Evolutionary conservation across 2,329 filamentous ascomycete species (phyloP).

Genomic region (Huntiella decipiens): DNA sequence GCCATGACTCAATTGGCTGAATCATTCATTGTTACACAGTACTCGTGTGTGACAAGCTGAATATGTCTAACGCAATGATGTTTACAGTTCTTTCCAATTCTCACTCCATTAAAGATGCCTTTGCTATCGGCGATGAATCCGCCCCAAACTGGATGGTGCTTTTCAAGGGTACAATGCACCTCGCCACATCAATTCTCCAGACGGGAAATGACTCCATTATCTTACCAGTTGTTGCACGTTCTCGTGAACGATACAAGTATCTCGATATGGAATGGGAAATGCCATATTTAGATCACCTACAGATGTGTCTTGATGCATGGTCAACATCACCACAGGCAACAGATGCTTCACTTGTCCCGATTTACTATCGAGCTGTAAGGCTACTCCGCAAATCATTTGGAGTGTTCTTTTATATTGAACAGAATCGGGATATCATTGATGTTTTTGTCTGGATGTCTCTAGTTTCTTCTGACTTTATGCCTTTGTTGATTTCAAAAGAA

Average conservation of each 20-base stretch:
- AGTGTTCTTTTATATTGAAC: slow-evolving; percentile 11
- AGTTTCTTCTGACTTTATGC: slow-evolving; percentile 20
- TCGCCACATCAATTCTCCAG: slow-evolving; percentile 7
- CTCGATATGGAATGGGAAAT: slow-evolving; percentile 11
- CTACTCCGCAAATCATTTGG: slow-evolving; percentile 19
- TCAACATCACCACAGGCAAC: slow-evolving; percentile 3
- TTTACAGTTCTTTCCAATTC: slow-evolving; percentile 15
- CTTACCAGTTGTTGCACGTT: slow-evolving; percentile 11
- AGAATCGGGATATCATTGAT: slow-evolving; percentile 19
- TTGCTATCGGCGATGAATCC: slow-evolving; percentile 10
- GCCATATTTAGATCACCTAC: slow-evolving; percentile 14
- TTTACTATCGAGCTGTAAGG: slow-evolving; percentile 18
- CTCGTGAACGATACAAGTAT: slow-evolving; percentile 9
- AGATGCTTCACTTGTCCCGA: slow-evolving; percentile 12
- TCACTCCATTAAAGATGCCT: slow-evolving; percentile 15
- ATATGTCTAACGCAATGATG: neutral
- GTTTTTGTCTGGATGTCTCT: slow-evolving; percentile 23
- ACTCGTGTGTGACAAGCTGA: neutral
- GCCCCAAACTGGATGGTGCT: slow-evolving; percentile 7
- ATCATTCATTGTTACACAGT: neutral
- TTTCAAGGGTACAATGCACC: slow-evolving; percentile 6
- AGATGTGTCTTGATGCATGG: slow-evolving; percentile 13
- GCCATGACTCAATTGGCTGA: too few species aligned
- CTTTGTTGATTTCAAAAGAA: slow-evolving; percentile 16
- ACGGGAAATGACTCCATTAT: slow-evolving; percentile 5